A percentile compares a stretch with the other conserved stretches of the same genome.
Conservation (phyloP, 805 yeast genomes). For the Sugiyamaella marilandica region DNA sequence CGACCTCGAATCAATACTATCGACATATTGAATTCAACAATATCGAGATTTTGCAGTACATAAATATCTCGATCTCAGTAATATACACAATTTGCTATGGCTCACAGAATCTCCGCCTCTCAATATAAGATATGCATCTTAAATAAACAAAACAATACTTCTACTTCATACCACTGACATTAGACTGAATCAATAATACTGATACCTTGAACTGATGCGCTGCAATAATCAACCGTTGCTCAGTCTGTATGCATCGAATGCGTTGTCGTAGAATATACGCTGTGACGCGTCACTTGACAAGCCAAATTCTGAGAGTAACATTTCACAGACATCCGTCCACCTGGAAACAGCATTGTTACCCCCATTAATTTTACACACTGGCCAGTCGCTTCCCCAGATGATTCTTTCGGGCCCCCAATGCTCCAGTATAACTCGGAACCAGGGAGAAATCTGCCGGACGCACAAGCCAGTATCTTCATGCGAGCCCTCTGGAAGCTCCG, state of each 20-base stretch:
- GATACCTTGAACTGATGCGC: too few species aligned
- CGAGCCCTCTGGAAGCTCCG: slow-evolving; percentile 30
- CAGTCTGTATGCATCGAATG: slow-evolving; percentile 6
- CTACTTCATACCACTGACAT: too few species aligned
- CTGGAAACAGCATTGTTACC: slow-evolving; percentile 23
- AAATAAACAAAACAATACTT: too few species aligned
- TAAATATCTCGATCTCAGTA: too few species aligned
- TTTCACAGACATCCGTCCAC: slow-evolving; percentile 9
- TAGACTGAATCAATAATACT: too few species aligned
- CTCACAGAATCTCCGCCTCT: too few species aligned
- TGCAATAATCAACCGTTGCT: too few species aligned
- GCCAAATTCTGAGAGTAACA: neutral
- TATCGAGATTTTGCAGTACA: too few species aligned
- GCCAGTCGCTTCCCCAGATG: slow-evolving; percentile 46
- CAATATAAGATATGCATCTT: too few species aligned
- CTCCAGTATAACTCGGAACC: slow-evolving; percentile 27
- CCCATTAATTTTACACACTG: slow-evolving; percentile 33
- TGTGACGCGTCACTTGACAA: neutral
- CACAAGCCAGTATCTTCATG: neutral
- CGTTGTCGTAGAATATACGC: slow-evolving; percentile 4
- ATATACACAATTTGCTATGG: too few species aligned
- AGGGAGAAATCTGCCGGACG: slow-evolving; percentile 8
- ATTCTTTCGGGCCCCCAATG: slow-evolving; percentile 33
- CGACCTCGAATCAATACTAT: too few species aligned
- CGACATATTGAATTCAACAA: too few species aligned